Base-by-base conservation (phyloP, 2,329 filamentous ascomycete genomes). In the Periconia sp. region DNA sequence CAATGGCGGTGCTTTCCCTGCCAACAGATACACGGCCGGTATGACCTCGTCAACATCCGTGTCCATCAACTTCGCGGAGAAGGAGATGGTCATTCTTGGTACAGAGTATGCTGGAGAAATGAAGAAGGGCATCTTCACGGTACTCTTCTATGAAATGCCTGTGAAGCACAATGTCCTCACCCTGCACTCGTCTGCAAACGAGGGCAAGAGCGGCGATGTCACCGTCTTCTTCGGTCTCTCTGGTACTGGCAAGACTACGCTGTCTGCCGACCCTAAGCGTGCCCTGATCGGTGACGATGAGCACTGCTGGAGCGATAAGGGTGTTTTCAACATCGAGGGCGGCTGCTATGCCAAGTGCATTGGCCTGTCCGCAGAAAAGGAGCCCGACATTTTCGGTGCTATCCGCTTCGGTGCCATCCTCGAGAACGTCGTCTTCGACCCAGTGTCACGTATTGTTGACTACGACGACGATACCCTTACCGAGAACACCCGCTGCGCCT, bases 121-220 rank as follows among this genome's bases (percentile, higher is more conserved):
- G 89, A 96, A 96, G 81, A 96, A 96, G 81, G 92, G 94, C 63
- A 84, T 99, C 74, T 99, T 99, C 83, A 99, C 94, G 34, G 91
- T 99, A 36, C 86, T 99, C 71, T 99, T 96, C 84, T 99, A 97
- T 81, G 94, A 99, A 81, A 99, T 97, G 92, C 94, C 94, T 50
- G 89, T 99, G 71, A 96, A 96, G 85, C 94, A 99, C 84, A 95
- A 97, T 74, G 92, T 99, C 63, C 80, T 99, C 59, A 99, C 94
- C 28, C 86, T 99, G 42, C 94, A 99, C 82, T 99, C 94, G 12
- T 99, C 94, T 7, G 94, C 94, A 69, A 99, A 99, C 77, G 89
- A 99, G 83, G 94, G 94, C 64, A 82, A 88, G 80, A 77, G 89
- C 53, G 94, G 94, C 57, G 94, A 99, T 68, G 94, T 99, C 45